A percentile compares a stretch with the other conserved stretches of the same genome.
These are phyloP conservation scores for Aspergillus phoenicis DNA, from an alignment of 2,329 filamentous ascomycete genomes.

Conservation along the genomic window DNA sequence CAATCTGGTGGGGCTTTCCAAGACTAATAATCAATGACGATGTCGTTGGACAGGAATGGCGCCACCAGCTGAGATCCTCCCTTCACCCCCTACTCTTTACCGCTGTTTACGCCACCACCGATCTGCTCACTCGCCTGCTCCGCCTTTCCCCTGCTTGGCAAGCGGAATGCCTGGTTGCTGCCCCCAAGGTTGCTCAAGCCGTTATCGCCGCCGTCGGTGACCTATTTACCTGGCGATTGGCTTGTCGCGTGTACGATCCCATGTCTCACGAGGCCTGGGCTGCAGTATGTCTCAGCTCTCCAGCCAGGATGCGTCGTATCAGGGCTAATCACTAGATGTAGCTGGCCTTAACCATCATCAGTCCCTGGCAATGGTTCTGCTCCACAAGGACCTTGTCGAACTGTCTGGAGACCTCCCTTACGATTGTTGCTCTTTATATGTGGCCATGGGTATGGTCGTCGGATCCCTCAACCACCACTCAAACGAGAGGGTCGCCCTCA, in stretches of 20 bases:
- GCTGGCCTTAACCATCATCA: constrained; percentile 71
- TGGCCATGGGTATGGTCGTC: constrained; percentile 82
- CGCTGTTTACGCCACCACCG: constrained; percentile 66
- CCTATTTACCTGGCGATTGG: constrained; percentile 84
- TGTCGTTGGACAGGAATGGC: constrained; percentile 74
- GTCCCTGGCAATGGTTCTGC: constrained; percentile 96
- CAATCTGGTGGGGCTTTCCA: neutral
- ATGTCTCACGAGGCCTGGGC: constrained; percentile 66
- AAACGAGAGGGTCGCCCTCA: neutral
- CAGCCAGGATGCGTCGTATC: neutral
- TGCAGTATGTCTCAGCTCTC: constrained; percentile 56
- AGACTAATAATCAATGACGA: constrained; percentile 10
- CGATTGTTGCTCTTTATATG: constrained; percentile 72
- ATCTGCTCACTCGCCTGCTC: constrained; percentile 59
- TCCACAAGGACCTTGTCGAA: constrained; percentile 94
- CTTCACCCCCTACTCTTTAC: constrained; percentile 89
- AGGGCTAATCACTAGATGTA: constrained; percentile 41
- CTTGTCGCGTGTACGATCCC: constrained; percentile 69
- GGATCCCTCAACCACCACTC: constrained; percentile 32
- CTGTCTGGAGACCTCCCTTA: constrained; percentile 86
- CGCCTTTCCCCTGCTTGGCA: constrained; percentile 57
- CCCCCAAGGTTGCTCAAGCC: constrained; percentile 76
- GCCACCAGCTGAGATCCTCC: constrained; percentile 80
- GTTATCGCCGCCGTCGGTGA: constrained; percentile 76
- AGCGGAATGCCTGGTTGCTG: constrained; percentile 68